A percentile compares a stretch with the other conserved stretches of the same genome.
These are phyloP conservation scores for Trametes maxima DNA, from an alignment of 768 basidiomycete genomes.

Conservation along the genomic window DNA sequence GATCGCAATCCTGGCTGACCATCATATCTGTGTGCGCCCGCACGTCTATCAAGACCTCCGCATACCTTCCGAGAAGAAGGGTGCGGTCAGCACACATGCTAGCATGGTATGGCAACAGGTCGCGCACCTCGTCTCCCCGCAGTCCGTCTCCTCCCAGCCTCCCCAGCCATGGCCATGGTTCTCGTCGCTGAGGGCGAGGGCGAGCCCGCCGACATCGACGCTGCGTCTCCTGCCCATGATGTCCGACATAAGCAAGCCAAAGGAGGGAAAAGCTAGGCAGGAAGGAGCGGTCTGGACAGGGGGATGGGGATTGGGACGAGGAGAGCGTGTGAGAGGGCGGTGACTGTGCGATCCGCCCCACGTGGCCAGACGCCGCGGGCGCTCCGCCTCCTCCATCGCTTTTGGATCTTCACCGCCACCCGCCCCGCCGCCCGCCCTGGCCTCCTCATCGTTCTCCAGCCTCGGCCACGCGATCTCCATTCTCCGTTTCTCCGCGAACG, in stretches of 20 bases:
- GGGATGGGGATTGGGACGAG: conserved; percentile 9
- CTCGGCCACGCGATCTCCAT: background rate
- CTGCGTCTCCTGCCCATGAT: conserved; percentile 57
- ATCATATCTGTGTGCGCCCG: conserved; percentile 75
- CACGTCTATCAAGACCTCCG: conserved; percentile 85
- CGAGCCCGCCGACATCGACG: conserved; percentile 89
- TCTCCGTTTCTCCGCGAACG: background rate
- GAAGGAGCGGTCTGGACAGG: background rate
- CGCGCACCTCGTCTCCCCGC: conserved; percentile 53
- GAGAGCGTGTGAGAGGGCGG: conserved; percentile 22
- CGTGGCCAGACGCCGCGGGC: conserved; percentile 10
- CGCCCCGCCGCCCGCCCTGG: background rate
- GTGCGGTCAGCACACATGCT: conserved; percentile 23
- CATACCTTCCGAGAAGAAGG: conserved; percentile 48
- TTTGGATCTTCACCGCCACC: background rate
- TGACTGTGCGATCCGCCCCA: conserved; percentile 23
- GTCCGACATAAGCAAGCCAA: conserved; percentile 15
- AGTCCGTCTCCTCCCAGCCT: conserved; percentile 51
- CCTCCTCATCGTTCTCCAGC: background rate
- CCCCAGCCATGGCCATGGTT: conserved; percentile 75
- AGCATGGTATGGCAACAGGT: conserved; percentile 11
- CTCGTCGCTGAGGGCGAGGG: conserved; percentile 67
- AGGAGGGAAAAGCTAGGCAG: background rate
- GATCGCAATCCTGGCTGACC: conserved; percentile 57
- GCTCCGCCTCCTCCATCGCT: conserved; percentile 14